Percentiles rank a stretch among this genome's conserved stretches.
Evolutionary conservation across 192 early-diverging fungal species (phyloP).

Genomic region (Rhizoclosmatium globosum): DNA sequence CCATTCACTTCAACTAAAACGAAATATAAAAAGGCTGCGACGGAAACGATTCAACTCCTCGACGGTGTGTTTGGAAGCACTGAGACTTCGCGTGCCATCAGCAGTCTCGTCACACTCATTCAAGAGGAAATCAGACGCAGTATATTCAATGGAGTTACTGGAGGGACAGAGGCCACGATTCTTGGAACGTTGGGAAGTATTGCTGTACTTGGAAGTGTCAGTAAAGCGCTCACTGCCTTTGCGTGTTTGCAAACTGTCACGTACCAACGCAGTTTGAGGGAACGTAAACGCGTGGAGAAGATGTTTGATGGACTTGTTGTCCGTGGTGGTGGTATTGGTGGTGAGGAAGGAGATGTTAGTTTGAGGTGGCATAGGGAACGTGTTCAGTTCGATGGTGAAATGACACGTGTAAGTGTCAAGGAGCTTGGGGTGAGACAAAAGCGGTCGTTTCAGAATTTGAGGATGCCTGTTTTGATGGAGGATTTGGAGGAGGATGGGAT

Average conservation of each 20-base stretch:
- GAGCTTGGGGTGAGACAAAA: background rate
- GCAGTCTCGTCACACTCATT: constrained; percentile 81
- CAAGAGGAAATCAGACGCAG: constrained; percentile 66
- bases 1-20: background rate
- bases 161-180: constrained; percentile 53
- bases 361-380: constrained; percentile 15
- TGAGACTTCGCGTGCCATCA: constrained; percentile 88
- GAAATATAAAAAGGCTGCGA: constrained; percentile 65
- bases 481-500: constrained; percentile 1
- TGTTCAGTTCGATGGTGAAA: constrained; percentile 12
- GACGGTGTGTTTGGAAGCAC: constrained; percentile 96
- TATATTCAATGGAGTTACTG: background rate
- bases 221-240: constrained; percentile 87
- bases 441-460: background rate
- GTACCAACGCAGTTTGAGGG: constrained; percentile 61
- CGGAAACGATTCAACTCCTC: constrained; percentile 88
- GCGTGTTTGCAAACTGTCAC: constrained; percentile 86
- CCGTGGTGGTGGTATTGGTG: constrained; percentile 9
- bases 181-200: constrained; percentile 67
- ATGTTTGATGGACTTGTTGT: constrained; percentile 70
- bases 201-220: constrained; percentile 72
- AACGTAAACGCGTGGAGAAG: constrained; percentile 50
- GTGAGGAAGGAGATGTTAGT: constrained; percentile 14
- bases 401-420: background rate
- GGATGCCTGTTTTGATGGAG: background rate